Percentiles rank a stretch among this genome's conserved stretches.
Conservation (phyloP, 345 rosid genomes). For the Brassica juncea region DNA sequence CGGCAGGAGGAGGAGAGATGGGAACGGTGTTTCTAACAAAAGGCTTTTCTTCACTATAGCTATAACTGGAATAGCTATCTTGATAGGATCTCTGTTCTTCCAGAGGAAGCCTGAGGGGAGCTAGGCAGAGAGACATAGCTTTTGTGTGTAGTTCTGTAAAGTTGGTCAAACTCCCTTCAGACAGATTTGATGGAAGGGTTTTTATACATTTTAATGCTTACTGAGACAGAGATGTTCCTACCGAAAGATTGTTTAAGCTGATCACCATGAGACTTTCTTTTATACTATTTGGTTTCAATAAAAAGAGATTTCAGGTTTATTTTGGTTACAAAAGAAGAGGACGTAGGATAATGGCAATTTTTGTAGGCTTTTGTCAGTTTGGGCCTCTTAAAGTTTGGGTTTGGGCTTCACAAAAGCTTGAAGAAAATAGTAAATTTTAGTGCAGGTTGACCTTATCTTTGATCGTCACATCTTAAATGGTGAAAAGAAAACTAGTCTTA, state of each 20-base stretch:
- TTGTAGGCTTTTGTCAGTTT: background rate
- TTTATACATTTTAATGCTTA: slow-evolving; percentile 30
- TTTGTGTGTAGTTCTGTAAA: slow-evolving; percentile 41
- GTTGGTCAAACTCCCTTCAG: slow-evolving; percentile 15
- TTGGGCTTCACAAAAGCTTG: background rate
- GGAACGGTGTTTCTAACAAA: slow-evolving; percentile 58
- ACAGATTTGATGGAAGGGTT: slow-evolving; percentile 15
- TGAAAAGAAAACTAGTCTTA: background rate
- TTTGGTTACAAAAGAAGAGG: background rate
- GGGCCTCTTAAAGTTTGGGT: background rate
- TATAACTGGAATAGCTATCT: slow-evolving; percentile 88
- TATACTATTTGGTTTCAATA: slow-evolving; percentile 22
- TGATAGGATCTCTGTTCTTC: slow-evolving; percentile 83
- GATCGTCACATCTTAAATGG: background rate
- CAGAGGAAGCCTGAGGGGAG: slow-evolving; percentile 57
- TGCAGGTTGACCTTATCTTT: background rate
- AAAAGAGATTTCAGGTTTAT: slow-evolving; percentile 11
- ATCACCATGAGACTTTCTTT: slow-evolving; percentile 26
- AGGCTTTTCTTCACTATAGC: slow-evolving; percentile 83
- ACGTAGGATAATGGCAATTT: background rate
- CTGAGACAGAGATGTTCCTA: slow-evolving; percentile 28
- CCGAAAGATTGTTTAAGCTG: slow-evolving; percentile 21
- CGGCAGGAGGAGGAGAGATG: slow-evolving; percentile 58
- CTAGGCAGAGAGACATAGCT: slow-evolving; percentile 28
- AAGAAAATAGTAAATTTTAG: background rate